A percentile compares a stretch with the other conserved stretches of the same genome.
phyloP scores from a whole-genome alignment of 73 alveolate genomes.

The Breviolum minutum region DNA sequence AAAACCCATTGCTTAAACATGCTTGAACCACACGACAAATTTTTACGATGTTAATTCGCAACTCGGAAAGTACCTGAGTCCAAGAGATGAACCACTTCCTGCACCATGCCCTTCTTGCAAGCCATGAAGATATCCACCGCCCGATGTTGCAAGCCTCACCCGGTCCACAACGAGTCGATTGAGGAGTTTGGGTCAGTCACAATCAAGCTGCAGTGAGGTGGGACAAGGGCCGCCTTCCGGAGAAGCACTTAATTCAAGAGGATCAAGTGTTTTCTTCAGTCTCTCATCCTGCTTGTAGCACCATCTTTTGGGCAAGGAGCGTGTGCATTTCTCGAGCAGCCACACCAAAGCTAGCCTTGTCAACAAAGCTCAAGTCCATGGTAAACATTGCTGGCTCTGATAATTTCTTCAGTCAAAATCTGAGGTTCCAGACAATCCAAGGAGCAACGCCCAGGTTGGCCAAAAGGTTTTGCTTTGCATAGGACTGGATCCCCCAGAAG shows the following conservation, averaged over 20 bases:
- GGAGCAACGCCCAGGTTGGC: constrained; percentile 50
- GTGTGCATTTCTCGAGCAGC: constrained; percentile 43
- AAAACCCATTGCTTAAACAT: no score
- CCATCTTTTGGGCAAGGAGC: not conserved
- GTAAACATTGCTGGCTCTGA: no score
- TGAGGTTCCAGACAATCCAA: constrained; percentile 5
- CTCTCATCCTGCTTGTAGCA: no score
- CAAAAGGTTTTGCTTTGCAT: not conserved
- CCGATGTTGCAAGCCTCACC: constrained; percentile 41
- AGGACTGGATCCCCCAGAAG: not conserved
- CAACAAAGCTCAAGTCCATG: not conserved
- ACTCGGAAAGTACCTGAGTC: not conserved
- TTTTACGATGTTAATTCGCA: not conserved
- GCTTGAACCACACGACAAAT: not conserved
- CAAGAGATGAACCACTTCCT: not conserved
- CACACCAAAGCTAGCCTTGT: constrained; percentile 38
- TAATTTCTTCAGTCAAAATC: not conserved
- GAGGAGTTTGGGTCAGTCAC: no score
- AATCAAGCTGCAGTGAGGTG: no score
- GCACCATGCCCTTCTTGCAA: constrained; percentile 57
- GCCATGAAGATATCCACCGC: constrained; percentile 76
- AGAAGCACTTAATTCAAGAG: no score
- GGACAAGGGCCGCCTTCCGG: no score
- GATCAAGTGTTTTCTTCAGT: not conserved
- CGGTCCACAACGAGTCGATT: not conserved